Evolutionary conservation across 2,329 filamentous ascomycete genomes (phyloP), one percentile per base, ranked within the genome.

Genomic region (Tolypocladium endophyticum): DNA sequence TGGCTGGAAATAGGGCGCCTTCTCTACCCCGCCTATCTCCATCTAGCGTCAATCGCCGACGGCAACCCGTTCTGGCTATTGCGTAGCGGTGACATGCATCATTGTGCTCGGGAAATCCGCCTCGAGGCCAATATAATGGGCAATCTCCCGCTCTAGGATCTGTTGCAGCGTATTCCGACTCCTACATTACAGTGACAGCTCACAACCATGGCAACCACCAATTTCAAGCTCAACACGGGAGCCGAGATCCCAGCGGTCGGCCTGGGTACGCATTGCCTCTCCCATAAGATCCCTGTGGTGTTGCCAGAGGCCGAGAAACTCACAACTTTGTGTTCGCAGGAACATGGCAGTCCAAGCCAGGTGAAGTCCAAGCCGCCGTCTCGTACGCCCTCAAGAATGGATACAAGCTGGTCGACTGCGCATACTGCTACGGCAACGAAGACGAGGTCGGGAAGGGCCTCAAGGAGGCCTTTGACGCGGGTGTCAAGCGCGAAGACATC

Each of bases 361-460:
- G 83, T 53, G 76, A 85, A 68, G 83, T 87, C 59, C 75, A 79
- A 58, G 71, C 74, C 1, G 85, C 85, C 36, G 85, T 88, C 43
- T 74, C 77, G 55, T 77, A 80, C 63, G 85, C 86, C 53, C 78
- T 88, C 59, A 77, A 80, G 67, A 69, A 72, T 60, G 82, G 81
- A 23, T 85, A 85, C 76, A 76, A 75, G 66, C 79, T 84, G 64
- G 80, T 92, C 66, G 88, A 92, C 75, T 83, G 85, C 65, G 87
- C 88, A 7, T 90, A 88, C 77, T 88, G 86, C 75, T 91, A 91
- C 74, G 86, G 80, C 66, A 92, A 95, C 72, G 91, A 96, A 75
- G 82, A 87, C 55, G 89, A 93, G 72, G 90, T 95, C 20, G 91
- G 91, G 63, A 77, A 86, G 70, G 91, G 88, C 12, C 81, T 96